Percentiles rank a stretch among this genome's conserved stretches.
phyloP scores from a whole-genome alignment of 1,139 yeast genomes.

The Blastobotrys ciferrii region DNA sequence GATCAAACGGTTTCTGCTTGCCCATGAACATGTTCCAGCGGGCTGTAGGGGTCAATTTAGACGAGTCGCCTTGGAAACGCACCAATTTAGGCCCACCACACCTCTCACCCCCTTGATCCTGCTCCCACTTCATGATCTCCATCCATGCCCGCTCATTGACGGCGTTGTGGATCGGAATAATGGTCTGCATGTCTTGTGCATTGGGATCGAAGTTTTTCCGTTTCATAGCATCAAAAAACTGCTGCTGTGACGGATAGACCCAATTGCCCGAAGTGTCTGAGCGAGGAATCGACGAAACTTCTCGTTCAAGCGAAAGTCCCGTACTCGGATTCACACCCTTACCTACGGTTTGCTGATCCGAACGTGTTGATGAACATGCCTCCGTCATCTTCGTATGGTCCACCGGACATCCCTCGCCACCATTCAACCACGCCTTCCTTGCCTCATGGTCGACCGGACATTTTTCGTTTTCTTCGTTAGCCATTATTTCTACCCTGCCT shows the following conservation, averaged over 20 bases:
- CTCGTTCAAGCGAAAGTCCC: slow-evolving; percentile 52
- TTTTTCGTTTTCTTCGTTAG: not conserved
- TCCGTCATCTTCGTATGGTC: slow-evolving; percentile 27
- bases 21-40: slow-evolving; percentile 67
- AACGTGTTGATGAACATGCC: slow-evolving; percentile 33
- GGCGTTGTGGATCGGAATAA: slow-evolving; percentile 90
- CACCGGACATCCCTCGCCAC: slow-evolving; percentile 34
- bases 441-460: slow-evolving; percentile 39
- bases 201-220: slow-evolving; percentile 86
- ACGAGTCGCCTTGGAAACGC: slow-evolving; percentile 85
- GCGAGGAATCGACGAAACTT: slow-evolving; percentile 80
- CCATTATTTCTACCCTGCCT: not conserved
- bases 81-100: slow-evolving; percentile 88
- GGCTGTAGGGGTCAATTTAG: slow-evolving; percentile 85
- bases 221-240: slow-evolving; percentile 90
- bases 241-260: slow-evolving; percentile 95
- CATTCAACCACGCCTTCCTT: slow-evolving; percentile 27
- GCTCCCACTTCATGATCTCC: slow-evolving; percentile 83
- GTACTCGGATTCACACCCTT: slow-evolving; percentile 37
- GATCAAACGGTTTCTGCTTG: slow-evolving; percentile 78
- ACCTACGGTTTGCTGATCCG: slow-evolving; percentile 30
- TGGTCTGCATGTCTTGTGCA: slow-evolving; percentile 79
- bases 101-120: slow-evolving; percentile 47
- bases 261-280: slow-evolving; percentile 60
- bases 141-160: slow-evolving; percentile 94